Evolutionary conservation across 768 basidiomycete genomes (phyloP), one percentile per base, ranked within the genome.

Genomic region (Neoboletus subvelutipes): DNA sequence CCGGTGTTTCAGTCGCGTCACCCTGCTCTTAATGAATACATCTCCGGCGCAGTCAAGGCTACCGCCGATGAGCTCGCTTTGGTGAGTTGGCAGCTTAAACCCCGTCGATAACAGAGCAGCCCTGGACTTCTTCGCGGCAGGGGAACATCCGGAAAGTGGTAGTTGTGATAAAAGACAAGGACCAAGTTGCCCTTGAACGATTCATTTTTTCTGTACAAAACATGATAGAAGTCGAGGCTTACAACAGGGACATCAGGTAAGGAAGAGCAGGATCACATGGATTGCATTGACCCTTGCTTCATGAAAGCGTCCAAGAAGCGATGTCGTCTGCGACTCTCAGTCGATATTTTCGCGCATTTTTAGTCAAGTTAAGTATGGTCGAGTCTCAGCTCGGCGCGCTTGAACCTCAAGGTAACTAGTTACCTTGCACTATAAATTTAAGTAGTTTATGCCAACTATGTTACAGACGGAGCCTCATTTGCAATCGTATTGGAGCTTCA

Each of bases 1-100:
- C 90, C 92, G 0, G 92, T 96, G 11, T 98, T 86, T 68, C 94
- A 97, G 74, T 93, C 92, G 4, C 85, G 94, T n/a, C 92, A 95
- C 69, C 94, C 94, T 2, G 83, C 83, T 41, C 77, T 98, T 51
- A 89, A 91, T 60, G 85, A 88, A 45, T 98, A 97, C 69, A 88
- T 98, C 54, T 83, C 91, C n/a, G 89, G 90, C 20, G 88, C 92
- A 3, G 79, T 94, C 55, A 88, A 87, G 65, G 87, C 91, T n/a
- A 72, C 94, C 29, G 79, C 81, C 20, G 89, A 91, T 45, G 93
- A 96, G 70, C 77, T 97, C 15, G 69, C 76, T 20, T 76, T 78
- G 54, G 92, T 92, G 63, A 57, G 78, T 58, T 46, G 7, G 26
- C 50, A 18, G 11, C 43, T 34, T 36, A n/a, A 31, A 5, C 4